Evolutionary conservation across 1,284 basidiomycete species (phyloP).

Genomic region (Leucoagaricus sp.): DNA sequence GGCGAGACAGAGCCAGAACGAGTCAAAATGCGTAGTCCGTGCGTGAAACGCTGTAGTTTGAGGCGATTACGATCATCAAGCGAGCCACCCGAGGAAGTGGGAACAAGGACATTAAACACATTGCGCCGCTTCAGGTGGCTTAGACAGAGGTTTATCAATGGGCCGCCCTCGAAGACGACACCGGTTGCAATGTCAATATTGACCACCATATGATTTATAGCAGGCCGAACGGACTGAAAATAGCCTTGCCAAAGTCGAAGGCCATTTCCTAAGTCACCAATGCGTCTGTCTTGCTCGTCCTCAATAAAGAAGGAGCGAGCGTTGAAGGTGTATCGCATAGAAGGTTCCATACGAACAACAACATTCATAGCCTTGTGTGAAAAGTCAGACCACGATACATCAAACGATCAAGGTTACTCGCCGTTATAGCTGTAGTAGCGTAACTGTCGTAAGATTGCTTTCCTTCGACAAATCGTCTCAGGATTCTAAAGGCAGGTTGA

Average conservation of each 20-base stretch:
- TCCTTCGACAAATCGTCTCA: conserved; percentile 65
- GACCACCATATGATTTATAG: conserved; percentile 60
- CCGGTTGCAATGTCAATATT: conserved; percentile 80
- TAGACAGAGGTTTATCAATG: conserved; percentile 50
- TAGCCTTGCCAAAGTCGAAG: conserved; percentile 70
- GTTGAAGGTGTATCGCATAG: conserved; percentile 71
- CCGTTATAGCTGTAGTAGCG: conserved; percentile 75
- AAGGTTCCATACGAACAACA: conserved; percentile 74
- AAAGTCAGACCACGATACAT: conserved; percentile 1
- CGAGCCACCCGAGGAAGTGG: conserved; percentile 16
- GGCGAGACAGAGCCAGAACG: conserved; percentile 20
- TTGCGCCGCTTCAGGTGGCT: conserved; percentile 46
- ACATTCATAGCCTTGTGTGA: conserved; percentile 66
- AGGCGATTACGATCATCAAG: conserved; percentile 58
- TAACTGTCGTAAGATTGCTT: conserved; percentile 69
- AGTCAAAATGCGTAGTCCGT: conserved; percentile 52
- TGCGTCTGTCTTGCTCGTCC: conserved; percentile 56
- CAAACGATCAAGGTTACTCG: conserved; percentile 28
- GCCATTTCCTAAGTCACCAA: conserved; percentile 62
- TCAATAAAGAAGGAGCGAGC: conserved; percentile 73
- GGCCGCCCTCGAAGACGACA: conserved; percentile 61
- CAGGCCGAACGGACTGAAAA: conserved; percentile 74
- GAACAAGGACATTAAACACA: conserved; percentile 32
- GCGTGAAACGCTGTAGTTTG: conserved; percentile 58
- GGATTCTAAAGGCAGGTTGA: conserved; percentile 43